Conservation (phyloP, 257 asterid species). For the Ocimum tenuiflorum region DNA sequence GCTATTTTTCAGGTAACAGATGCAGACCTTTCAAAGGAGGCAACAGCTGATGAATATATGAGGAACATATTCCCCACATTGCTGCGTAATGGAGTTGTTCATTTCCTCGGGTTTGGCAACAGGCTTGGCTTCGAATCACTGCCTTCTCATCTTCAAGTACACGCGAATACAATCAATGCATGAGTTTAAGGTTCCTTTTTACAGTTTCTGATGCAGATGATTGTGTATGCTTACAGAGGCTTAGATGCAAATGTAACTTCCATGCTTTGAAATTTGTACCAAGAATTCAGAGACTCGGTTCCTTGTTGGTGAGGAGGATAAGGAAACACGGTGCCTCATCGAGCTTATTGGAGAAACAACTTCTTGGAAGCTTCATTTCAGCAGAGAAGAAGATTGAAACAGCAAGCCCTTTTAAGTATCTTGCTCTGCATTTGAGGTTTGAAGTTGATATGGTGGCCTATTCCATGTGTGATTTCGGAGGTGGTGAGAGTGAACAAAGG, state of each 20-base stretch:
- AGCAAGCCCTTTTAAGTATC: constrained; percentile 44
- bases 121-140: constrained; percentile 80
- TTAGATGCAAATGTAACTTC: constrained; percentile 94
- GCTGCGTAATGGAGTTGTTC: constrained; percentile 58
- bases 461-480: constrained; percentile 88
- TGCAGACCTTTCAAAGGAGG: constrained; percentile 86
- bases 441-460: constrained; percentile 98
- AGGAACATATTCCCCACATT: constrained; percentile 56
- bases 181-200: no score
- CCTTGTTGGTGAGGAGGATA: constrained; percentile 58
- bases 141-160: constrained; percentile 75
- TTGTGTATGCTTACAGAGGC: constrained; percentile 40
- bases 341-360: constrained; percentile 54
- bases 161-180: not conserved
- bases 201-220: not conserved
- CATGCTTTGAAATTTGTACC: constrained; percentile 80
- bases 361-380: constrained; percentile 62
- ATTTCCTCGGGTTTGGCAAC: constrained; percentile 91
- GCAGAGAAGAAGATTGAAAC: not conserved
- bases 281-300: constrained; percentile 54
- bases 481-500: constrained; percentile 60
- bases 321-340: constrained; percentile 36
- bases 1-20: no score
- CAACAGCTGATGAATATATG: constrained; percentile 66
- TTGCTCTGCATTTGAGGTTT: constrained; percentile 87